Base-by-base conservation (phyloP, 1,284 basidiomycete species). In the Pseudozyma tsukubaensis region DNA sequence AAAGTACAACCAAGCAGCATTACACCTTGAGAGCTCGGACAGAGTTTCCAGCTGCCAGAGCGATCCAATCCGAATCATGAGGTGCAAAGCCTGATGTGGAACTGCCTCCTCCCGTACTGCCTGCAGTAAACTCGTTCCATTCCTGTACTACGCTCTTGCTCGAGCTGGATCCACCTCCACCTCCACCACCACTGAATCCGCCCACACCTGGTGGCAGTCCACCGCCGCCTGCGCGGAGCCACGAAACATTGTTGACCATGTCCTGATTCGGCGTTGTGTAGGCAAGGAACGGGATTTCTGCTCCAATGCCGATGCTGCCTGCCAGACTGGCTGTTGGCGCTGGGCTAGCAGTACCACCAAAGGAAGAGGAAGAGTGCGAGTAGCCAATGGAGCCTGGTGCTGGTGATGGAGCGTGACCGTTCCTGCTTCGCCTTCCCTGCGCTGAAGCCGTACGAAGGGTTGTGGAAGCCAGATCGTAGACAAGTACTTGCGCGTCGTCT, bases 201-300 rank as follows among this genome's bases (percentile, higher is more conserved):
- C 77, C 72, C 13, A 58, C 63, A 29, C 72, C 54, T 39, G 67
- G 56, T n/a, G 50, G 56, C 37, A 72, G 59, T 24, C 69, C 61
- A 29, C 61, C 50, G 21, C 66, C 51, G 24, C 59, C 62, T 11
- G 75, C 76, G 3, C 82, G 61, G 11, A 83, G 66, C 83, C 83
- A 84, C 5, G 78, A 67, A 9, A 83, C 81, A 37, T 84, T 84
- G 69, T 84, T 84, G 59, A 84, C 81, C 79, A 81, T 81, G 35
- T 81, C 80, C 45, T 69, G 64, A 21, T 67, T 77, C 16, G 78
- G 77, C 2, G 79, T 78, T 35, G 78, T 81, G 57, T 78, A 82
- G 1, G 82, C 81, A 13, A 84, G 60, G 45, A 83, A 78, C 2
- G 83, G 83, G 37, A 77, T 73, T 53, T 83, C 83, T 3, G 76